phyloP scores from a whole-genome alignment of 106 monocot genomes.

The Cymbidium sinense region DNA sequence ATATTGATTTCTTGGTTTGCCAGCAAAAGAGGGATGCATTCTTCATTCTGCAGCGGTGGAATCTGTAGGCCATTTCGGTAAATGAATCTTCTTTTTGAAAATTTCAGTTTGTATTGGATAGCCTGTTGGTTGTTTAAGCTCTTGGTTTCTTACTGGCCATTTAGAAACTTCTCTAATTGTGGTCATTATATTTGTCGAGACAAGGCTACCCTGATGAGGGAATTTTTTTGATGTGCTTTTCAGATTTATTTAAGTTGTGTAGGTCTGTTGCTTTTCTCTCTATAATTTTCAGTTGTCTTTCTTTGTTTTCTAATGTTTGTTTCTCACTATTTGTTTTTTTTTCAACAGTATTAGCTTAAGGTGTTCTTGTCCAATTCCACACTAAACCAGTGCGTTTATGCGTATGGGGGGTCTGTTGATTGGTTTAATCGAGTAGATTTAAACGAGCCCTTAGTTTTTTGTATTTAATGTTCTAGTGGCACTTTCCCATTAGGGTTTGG shows the following conservation, averaged over 20 bases:
- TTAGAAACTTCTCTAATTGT: neutral
- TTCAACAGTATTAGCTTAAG: too few relatives aligned
- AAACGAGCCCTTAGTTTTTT: too few relatives aligned
- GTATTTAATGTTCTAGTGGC: too few relatives aligned
- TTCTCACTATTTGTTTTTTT: too few relatives aligned
- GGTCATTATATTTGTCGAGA: neutral
- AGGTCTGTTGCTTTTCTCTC: neutral
- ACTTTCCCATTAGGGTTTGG: too few relatives aligned
- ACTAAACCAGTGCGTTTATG: too few relatives aligned
- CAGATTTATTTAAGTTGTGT: neutral
- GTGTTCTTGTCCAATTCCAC: too few relatives aligned
- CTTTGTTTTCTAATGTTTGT: too few relatives aligned
- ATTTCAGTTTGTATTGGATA: neutral
- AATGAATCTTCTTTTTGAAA: neutral
- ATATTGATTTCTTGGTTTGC: neutral
- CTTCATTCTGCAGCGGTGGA: neutral
- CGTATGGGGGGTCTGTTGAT: too few relatives aligned
- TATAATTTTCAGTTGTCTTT: too few relatives aligned
- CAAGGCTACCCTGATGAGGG: neutral
- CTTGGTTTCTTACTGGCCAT: neutral
- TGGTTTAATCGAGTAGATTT: too few relatives aligned
- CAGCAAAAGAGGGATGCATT: neutral
- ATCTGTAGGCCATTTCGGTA: too few relatives aligned
- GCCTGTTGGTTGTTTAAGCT: neutral
- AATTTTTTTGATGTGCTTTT: neutral